These are phyloP conservation scores for Ceratocystis lukuohia DNA, from an alignment of 2,329 filamentous ascomycete species.

Conservation along the genomic window DNA sequence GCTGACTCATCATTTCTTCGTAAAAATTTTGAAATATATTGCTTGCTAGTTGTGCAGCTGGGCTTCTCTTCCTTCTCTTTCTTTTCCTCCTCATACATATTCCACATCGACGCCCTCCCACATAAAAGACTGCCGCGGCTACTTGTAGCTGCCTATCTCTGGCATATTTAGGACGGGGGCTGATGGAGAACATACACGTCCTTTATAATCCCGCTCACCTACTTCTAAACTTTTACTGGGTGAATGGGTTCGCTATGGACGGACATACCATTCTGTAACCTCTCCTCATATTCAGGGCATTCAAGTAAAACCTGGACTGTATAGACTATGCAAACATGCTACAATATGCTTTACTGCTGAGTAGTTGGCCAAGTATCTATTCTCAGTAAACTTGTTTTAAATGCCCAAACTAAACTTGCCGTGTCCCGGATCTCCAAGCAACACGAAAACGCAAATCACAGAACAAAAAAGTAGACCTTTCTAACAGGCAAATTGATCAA, in stretches of 20 bases:
- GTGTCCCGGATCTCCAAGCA: conserved; percentile 13
- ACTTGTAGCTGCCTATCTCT: conserved; percentile 23
- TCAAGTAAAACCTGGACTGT: neutral
- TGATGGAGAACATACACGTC: conserved; percentile 43
- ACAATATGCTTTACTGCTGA: neutral
- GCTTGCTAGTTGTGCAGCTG: neutral
- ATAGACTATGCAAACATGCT: neutral
- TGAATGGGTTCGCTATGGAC: conserved; percentile 50
- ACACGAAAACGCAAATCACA: conserved; percentile 18
- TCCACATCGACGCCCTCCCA: conserved; percentile 28
- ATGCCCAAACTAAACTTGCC: conserved; percentile 17
- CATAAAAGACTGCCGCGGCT: conserved; percentile 16
- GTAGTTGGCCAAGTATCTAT: neutral
- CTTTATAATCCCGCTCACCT: conserved; percentile 48
- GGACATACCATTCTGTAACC: conserved; percentile 31
- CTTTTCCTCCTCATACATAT: conserved; percentile 38
- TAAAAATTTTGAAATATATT: conserved; percentile 15
- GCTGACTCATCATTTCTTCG: conserved; percentile 11
- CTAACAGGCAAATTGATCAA: conserved; percentile 2
- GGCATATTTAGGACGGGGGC: conserved; percentile 22
- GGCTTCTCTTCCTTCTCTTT: conserved; percentile 25
- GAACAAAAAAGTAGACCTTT: conserved; percentile 19
- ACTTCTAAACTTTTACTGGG: conserved; percentile 25
- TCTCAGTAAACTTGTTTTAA: conserved; percentile 19
- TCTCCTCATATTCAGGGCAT: neutral